Conservation (phyloP, 2,329 filamentous ascomycete genomes). For the Fusarium abutilonis region DNA sequence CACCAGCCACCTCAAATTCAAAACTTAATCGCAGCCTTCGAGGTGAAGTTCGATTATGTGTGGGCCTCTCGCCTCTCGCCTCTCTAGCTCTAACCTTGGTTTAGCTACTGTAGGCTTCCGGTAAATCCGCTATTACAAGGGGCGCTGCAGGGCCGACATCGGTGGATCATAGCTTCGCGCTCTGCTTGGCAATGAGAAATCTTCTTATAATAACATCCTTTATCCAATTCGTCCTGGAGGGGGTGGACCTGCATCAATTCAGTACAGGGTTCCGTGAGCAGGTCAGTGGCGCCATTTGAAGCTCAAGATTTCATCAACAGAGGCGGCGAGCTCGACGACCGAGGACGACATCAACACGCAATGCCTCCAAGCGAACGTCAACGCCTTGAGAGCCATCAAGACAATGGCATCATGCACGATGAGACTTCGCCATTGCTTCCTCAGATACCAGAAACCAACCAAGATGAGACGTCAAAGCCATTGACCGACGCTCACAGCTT, state of each 20-base stretch:
- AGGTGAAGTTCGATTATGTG: too few relatives aligned
- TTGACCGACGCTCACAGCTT: slow-evolving; percentile 17
- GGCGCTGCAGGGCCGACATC: slow-evolving; percentile 18
- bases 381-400: slow-evolving; percentile 17
- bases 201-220: slow-evolving; percentile 15
- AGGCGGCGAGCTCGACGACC: background rate
- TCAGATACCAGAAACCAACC: slow-evolving; percentile 14
- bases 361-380: slow-evolving; percentile 23
- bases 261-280: slow-evolving; percentile 1
- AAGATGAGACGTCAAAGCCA: slow-evolving; percentile 11
- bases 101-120: slow-evolving; percentile 1
- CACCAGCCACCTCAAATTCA: too few relatives aligned
- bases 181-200: slow-evolving; percentile 17
- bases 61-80: background rate
- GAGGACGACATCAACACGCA: background rate
- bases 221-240: slow-evolving; percentile 9
- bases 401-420: slow-evolving; percentile 25
- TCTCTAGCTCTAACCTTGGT: background rate
- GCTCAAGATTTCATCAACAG: slow-evolving; percentile 4
- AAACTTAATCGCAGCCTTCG: too few relatives aligned
- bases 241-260: slow-evolving; percentile 18
- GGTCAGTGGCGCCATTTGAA: background rate
- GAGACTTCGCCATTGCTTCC: slow-evolving; percentile 34
- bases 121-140: background rate
- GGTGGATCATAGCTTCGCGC: slow-evolving; percentile 16